Evolutionary conservation across 2,329 filamentous ascomycete genomes (phyloP).

Genomic region (Didymosphaeria variabile): DNA sequence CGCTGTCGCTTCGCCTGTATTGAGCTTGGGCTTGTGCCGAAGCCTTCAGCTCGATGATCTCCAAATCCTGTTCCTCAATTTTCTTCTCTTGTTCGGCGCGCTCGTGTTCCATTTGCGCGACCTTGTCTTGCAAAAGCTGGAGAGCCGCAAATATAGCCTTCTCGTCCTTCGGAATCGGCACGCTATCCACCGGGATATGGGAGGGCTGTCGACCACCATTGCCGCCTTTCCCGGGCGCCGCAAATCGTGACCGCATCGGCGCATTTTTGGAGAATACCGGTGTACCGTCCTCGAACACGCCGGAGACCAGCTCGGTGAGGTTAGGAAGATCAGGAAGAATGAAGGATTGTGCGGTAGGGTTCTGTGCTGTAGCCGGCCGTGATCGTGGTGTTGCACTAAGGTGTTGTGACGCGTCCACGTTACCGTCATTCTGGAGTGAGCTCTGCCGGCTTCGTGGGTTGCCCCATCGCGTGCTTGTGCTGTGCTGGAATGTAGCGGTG

Average conservation of each 20-base stretch:
- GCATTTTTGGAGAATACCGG: constrained; percentile 63
- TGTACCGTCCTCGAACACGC: constrained; percentile 65
- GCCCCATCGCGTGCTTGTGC: constrained; percentile 65
- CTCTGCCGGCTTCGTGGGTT: constrained; percentile 52
- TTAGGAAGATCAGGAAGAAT: constrained; percentile 69
- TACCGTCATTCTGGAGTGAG: constrained; percentile 48
- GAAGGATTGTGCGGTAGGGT: constrained; percentile 66
- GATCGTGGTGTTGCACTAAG: constrained; percentile 35
- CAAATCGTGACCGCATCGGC: constrained; percentile 64
- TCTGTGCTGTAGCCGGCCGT: constrained; percentile 55
- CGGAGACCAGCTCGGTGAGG: constrained; percentile 68
- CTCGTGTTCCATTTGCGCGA: constrained; percentile 64
- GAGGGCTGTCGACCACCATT: constrained; percentile 39
- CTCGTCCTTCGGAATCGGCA: constrained; percentile 68
- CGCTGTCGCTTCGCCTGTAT: constrained; percentile 57
- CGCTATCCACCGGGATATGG: constrained; percentile 60
- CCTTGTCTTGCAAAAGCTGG: constrained; percentile 65
- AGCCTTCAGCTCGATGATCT: constrained; percentile 61
- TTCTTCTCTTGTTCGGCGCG: constrained; percentile 61
- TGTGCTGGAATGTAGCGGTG: constrained; percentile 50
- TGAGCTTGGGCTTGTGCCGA: constrained; percentile 55
- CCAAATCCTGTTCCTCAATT: constrained; percentile 61
- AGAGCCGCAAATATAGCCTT: constrained; percentile 70
- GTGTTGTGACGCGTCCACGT: constrained; percentile 33
- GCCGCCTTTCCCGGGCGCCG: constrained; percentile 54